Conservation (phyloP, 1,284 basidiomycete species). For the Chalciporus piperatoides region DNA sequence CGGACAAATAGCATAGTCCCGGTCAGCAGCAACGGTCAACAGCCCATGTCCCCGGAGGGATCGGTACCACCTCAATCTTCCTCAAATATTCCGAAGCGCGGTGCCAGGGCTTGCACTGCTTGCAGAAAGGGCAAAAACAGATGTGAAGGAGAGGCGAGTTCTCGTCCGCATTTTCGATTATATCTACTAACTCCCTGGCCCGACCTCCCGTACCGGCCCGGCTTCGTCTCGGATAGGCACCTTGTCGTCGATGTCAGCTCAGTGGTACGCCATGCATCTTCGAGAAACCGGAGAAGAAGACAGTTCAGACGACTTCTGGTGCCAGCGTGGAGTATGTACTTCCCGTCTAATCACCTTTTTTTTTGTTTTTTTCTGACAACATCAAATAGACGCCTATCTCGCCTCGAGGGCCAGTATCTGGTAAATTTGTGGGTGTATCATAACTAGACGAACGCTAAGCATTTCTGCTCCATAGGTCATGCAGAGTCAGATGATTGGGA, state of each 20-base stretch:
- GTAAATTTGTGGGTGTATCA: conserved; percentile 36
- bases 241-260: conserved; percentile 85
- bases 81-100: conserved; percentile 72
- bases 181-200: conserved; percentile 46
- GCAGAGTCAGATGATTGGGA: conserved; percentile 88
- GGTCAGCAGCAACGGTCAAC: conserved; percentile 16
- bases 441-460: conserved; percentile 51
- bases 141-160: conserved; percentile 80
- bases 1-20: conserved; percentile 30
- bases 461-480: conserved; percentile 49
- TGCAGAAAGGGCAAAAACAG: conserved; percentile 91
- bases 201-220: conserved; percentile 62
- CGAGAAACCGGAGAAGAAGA: conserved; percentile 89
- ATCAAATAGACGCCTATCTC: conserved; percentile 62
- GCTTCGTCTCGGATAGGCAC: conserved; percentile 55
- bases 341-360: conserved; percentile 5
- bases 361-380: conserved; percentile 18
- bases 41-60: conserved; percentile 25
- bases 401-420: conserved; percentile 80
- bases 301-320: conserved; percentile 51
- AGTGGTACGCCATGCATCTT: conserved; percentile 85
- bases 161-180: conserved; percentile 20
- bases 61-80: conserved; percentile 22
- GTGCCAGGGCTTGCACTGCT: conserved; percentile 74
- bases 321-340: conserved; percentile 69